A percentile compares a stretch with the other conserved stretches of the same genome.
phyloP scores from a whole-genome alignment of 495 filamentous ascomycete species.

The Hypoxylon trugodes region DNA sequence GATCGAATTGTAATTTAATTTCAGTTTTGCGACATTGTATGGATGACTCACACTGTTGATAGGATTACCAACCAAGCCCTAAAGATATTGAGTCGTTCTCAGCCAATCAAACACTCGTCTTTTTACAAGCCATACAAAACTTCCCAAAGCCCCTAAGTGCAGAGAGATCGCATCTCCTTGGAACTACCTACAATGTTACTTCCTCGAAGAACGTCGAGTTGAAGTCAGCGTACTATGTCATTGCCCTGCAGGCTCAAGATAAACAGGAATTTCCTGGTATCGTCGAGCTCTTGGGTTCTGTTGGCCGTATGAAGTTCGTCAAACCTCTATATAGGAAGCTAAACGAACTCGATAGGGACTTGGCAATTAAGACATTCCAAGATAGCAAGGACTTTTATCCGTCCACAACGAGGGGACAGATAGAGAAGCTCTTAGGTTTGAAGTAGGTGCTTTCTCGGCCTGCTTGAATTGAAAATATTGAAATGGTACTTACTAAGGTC shows the following conservation, averaged over 20 bases:
- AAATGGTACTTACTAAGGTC: background rate
- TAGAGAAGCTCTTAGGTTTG: constrained; percentile 80
- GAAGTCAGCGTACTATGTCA: constrained; percentile 74
- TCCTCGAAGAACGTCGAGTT: constrained; percentile 85
- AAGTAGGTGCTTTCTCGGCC: constrained; percentile 21
- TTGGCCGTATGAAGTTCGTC: constrained; percentile 98
- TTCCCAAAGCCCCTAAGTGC: constrained; percentile 68
- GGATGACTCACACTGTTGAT: constrained; percentile 10
- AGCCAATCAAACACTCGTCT: constrained; percentile 88
- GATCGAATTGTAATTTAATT: background rate
- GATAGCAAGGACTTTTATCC: constrained; percentile 93
- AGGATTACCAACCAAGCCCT: constrained; percentile 69
- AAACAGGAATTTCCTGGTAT: constrained; percentile 70
- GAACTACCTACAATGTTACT: constrained; percentile 71
- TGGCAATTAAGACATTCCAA: constrained; percentile 85
- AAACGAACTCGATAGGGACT: constrained; percentile 71
- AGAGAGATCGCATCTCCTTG: constrained; percentile 72
- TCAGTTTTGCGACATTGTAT: background rate
- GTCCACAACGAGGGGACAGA: constrained; percentile 84
- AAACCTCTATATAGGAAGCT: constrained; percentile 80
- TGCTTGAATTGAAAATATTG: background rate
- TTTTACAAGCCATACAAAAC: constrained; percentile 78
- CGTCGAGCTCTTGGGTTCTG: constrained; percentile 76
- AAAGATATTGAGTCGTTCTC: constrained; percentile 76
- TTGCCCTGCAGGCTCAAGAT: constrained; percentile 79